Evolutionary conservation across 306 rosid species (phyloP).

Genomic region (Rosa multiflora): DNA sequence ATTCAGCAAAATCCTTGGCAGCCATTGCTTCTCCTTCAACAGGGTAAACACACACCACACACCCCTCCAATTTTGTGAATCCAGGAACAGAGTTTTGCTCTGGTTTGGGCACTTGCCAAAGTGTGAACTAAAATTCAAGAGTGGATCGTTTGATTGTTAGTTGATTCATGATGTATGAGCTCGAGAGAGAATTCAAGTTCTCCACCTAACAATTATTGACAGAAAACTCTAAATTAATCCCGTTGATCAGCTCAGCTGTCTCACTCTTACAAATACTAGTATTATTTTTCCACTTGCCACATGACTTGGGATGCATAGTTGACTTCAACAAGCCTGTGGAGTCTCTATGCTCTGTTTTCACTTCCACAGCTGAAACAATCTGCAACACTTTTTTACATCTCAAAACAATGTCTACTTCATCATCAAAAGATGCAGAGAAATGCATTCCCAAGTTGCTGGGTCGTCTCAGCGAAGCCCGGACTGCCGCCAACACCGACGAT

Average conservation of each 20-base stretch:
- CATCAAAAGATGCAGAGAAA: background rate
- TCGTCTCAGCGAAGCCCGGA: background rate
- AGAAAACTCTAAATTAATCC: background rate
- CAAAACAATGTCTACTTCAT: background rate
- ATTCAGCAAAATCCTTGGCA: background rate
- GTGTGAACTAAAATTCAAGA: background rate
- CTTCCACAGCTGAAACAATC: background rate
- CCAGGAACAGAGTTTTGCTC: too few species aligned
- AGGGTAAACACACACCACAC: too few species aligned
- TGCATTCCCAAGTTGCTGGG: constrained; percentile 9
- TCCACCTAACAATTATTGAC: background rate
- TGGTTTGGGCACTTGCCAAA: too few species aligned
- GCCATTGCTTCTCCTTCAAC: too few species aligned
- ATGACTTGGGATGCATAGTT: background rate
- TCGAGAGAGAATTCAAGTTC: background rate
- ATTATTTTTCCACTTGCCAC: background rate
- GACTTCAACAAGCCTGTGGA: background rate
- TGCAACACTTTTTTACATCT: background rate
- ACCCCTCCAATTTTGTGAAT: too few species aligned
- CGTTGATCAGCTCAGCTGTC: background rate
- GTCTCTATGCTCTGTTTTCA: background rate
- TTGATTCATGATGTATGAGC: background rate
- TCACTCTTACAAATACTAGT: background rate
- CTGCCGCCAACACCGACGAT: background rate
- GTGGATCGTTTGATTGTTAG: background rate